Evolutionary conservation across 495 filamentous ascomycete genomes (phyloP), one percentile per base, ranked within the genome.

Genomic region (Aspergillus nanangensis): DNA sequence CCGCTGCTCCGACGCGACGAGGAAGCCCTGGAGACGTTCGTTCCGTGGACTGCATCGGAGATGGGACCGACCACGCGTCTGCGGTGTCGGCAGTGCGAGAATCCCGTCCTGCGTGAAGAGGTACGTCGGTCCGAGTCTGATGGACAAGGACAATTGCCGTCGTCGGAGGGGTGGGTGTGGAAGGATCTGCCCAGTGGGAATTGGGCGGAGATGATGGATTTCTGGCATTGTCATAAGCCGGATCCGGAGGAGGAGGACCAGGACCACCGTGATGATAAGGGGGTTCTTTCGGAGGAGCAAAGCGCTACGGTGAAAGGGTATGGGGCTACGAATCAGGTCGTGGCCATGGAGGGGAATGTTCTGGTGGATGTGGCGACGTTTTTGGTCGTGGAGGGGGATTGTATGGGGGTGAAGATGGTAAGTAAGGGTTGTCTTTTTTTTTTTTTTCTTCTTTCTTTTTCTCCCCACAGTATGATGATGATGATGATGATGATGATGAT

Each of bases 121-220:
- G n/a, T n/a, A n/a, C n/a, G n/a, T n/a, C n/a, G n/a, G n/a, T n/a
- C n/a, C n/a, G n/a, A n/a, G n/a, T n/a, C n/a, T n/a, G n/a, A n/a
- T 35, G n/a, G 38, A 10, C 22, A 31, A 13, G 36, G 18, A n/a
- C n/a, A n/a, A n/a, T n/a, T n/a, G n/a, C n/a, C n/a, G n/a, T n/a
- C n/a, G n/a, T 8, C 24, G 11, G 14, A 14, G 5, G 57, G 55
- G 1, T 74, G 65, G 52, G 66, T 63, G n/a, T 98, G 94, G 93
- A 95, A 91, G 65, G 90, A 97, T 56, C 74, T 98, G 4, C 93
- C 93, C 1, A 95, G 88, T 53, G 89, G 91, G 47, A 93, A 95
- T 56, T 99, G 93, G 93, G 93, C 92, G 2, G 93, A 99, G 64
- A 96, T 97, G 94, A 99, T 99, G 93, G 93, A 99, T 60, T 95